Evolutionary conservation across 345 rosid species (phyloP), one percentile per base, ranked within the genome.

Genomic region (Angophora floribunda): DNA sequence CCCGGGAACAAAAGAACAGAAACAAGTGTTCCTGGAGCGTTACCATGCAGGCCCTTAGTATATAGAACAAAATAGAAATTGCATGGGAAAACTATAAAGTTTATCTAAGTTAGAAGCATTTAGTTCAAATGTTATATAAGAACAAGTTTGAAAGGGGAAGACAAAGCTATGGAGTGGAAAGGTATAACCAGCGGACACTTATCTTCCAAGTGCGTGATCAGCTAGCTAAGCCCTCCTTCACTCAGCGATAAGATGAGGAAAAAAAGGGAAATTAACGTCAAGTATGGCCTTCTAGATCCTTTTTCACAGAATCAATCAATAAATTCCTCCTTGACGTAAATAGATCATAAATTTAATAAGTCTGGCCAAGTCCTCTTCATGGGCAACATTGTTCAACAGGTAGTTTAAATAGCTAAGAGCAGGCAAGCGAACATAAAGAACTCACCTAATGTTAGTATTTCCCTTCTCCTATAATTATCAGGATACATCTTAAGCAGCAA

Each of bases 401-500:
- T 41, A 36, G 10, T 32, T 49, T 51, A 85, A 7, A 28, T 49
- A 30, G 14, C 45, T 36, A 51, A 51, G 45, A 47, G 1, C 86
- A 50, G 30, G 14, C 44, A 70, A n/a, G 47, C 7, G 26, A 57
- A 28, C 41, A 80, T 24, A 67, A 16, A 50, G 45, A 90, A 86
- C 94, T 90, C 79, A 97, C 98, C 95, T 13, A 93, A 70, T 87
- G 91, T 94, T 86, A 90, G 94, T 21, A 91, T 89, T 89, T 93
- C 96, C 88, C 96, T 93, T 87, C 87, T 92, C 91, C 87, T 93
- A 89, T 93, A 95, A 2, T 94, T 89, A 86, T 90, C 22, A 4
- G 99, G 99, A 87, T 94, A 95, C 87, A 96, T 87, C 94, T 96
- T 96, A 86, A 90, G 86, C 4, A 96, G 90, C 94, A 97, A 88